Base-by-base conservation (phyloP, 2,329 filamentous ascomycete genomes). In the Penicillium sp. region DNA sequence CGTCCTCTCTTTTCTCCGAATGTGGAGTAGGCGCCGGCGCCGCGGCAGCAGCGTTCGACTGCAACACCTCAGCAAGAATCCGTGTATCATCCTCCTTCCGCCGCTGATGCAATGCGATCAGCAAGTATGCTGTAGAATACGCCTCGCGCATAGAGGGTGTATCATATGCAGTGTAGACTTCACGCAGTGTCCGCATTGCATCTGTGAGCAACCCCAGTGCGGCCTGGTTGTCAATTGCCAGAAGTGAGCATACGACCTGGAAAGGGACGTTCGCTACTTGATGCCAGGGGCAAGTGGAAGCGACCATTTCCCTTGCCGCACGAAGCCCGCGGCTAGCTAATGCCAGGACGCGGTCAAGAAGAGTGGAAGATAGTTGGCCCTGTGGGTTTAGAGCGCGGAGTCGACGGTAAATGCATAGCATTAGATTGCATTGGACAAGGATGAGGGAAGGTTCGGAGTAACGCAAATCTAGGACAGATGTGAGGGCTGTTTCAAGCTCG, bases 231-330 rank as follows among this genome's bases (percentile, higher is more conserved):
- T 83, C 80, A 41, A 82, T 78, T 0, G 77, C 77, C 1, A 83
- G 67, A 4, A 82, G 64, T 0, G 79, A 71, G 50, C 80, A 82
- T 27, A 82, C 72, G 0, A 80, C 74, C 45, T 82, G 80, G 52
- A 83, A 83, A 0, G 80, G 80, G 0, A 82, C 77, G 41, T 83
- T 82, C 25, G 78, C 78, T 38, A 80, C 74, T 49, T 83, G 80
- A 56, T 82, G 80, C 80, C 80, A 83, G 0, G 80, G 79, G 2
- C 70, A 68, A 11, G 69, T 67, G 9, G 65, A 63, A 2, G 71
- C 67, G 0, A 77, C 66, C 59, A 81, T 75, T 5, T 62, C 63
- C 5, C 73, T 69, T 0, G 79, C 77, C 0, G 77, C 76, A 18
- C 69, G 66, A 9, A 82, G 71, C 0, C 74, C 78, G 3, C 71